Conservation (phyloP, 805 yeast genomes). For the Yarrowia hollandica region DNA sequence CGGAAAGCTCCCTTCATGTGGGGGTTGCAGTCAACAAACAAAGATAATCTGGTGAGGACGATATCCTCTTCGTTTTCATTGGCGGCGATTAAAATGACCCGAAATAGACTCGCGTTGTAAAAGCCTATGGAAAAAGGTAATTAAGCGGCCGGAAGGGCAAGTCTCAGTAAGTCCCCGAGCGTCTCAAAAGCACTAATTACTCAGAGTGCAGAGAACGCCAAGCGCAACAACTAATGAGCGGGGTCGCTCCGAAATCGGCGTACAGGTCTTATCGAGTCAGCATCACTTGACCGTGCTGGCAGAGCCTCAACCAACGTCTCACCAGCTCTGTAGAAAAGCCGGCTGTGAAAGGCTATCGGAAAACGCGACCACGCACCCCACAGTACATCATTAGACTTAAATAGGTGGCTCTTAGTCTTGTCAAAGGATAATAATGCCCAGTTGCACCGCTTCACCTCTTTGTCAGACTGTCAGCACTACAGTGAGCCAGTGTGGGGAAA, state of each 20-base stretch:
- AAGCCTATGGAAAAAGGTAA: not conserved
- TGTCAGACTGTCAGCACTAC: not conserved
- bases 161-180: not conserved
- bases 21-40: too few relatives aligned
- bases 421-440: not conserved
- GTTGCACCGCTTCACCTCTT: not conserved
- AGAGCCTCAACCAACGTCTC: too few relatives aligned
- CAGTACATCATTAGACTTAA: not conserved
- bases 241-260: not conserved
- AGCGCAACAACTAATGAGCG: not conserved
- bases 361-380: not conserved
- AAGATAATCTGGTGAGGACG: too few relatives aligned
- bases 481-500: slow-evolving; percentile 19
- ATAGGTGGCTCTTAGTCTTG: not conserved
- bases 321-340: not conserved
- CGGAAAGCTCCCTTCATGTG: not conserved
- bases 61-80: too few relatives aligned
- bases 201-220: not conserved
- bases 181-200: not conserved
- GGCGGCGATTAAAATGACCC: not conserved
- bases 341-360: slow-evolving; percentile 15
- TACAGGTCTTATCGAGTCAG: too few relatives aligned
- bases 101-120: not conserved
- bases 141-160: not conserved
- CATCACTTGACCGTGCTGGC: too few relatives aligned